Evolutionary conservation across 2,329 filamentous ascomycete species (phyloP).

Genomic region (Sporothrix brunneoviolacea): DNA sequence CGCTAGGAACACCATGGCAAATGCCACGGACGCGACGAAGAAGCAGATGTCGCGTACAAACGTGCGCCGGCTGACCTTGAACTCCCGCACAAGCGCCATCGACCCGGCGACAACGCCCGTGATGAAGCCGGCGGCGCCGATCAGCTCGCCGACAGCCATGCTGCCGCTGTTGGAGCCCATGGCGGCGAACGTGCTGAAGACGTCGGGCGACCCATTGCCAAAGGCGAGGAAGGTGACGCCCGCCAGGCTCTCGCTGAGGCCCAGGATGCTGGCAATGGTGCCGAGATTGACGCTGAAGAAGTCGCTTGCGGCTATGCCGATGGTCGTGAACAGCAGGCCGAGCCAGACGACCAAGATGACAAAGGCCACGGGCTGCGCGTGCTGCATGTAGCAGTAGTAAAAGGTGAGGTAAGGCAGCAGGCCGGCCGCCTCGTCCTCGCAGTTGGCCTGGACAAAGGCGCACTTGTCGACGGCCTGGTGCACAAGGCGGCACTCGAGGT

Average conservation of each 20-base stretch:
- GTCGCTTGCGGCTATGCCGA: conserved; percentile 94
- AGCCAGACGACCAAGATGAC: conserved; percentile 74
- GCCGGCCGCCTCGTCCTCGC: conserved; percentile 81
- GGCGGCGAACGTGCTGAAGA: conserved; percentile 97
- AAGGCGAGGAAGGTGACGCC: conserved; percentile 96
- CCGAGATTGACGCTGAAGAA: conserved; percentile 97
- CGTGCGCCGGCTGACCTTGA: conserved; percentile 80
- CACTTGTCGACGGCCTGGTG: conserved; percentile 75
- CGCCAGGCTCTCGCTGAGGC: conserved; percentile 91
- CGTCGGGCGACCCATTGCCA: conserved; percentile 95
- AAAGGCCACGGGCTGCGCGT: conserved; percentile 72
- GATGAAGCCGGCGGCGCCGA: conserved; percentile 93
- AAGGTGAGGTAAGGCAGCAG: conserved; percentile 81
- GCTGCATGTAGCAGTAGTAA: conserved; percentile 76
- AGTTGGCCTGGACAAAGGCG: conserved; percentile 75
- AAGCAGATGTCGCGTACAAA: conserved; percentile 90
- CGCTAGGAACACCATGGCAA: conserved; percentile 79
- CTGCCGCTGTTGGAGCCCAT: conserved; percentile 98
- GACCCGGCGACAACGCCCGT: conserved; percentile 92
- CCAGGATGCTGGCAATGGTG: conserved; percentile 81
- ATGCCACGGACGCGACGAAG: conserved; percentile 79
- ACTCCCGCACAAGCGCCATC: conserved; percentile 95
- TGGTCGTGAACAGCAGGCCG: conserved; percentile 85
- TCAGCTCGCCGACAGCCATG: conserved; percentile 88
- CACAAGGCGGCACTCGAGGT: conserved; percentile 66